phyloP scores from a whole-genome alignment of 148 eudicot species.

The Rhododendron simsii region DNA sequence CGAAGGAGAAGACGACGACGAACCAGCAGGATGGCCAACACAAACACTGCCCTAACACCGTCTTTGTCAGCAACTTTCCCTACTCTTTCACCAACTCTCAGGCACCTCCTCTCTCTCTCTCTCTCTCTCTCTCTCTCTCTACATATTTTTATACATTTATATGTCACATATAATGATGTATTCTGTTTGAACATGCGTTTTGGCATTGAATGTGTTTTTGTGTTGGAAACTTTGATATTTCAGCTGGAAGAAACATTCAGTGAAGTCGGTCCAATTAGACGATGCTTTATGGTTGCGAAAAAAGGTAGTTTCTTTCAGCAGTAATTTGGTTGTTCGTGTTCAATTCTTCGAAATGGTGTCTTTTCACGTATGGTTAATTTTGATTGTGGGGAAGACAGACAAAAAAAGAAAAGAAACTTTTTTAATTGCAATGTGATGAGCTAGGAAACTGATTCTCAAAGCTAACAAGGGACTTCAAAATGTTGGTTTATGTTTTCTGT shows the following conservation, averaged over 20 bases:
- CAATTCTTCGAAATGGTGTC: not conserved
- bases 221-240: not conserved
- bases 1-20: not conserved
- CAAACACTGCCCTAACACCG: slow-evolving; percentile 62
- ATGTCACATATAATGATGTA: not conserved
- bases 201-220: not conserved
- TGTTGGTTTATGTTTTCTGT: not conserved
- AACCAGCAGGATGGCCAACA: slow-evolving; percentile 15
- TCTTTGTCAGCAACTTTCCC: slow-evolving; percentile 48
- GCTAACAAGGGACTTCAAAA: not conserved
- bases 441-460: not conserved
- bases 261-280: slow-evolving; percentile 83
- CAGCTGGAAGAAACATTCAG: slow-evolving; percentile 81
- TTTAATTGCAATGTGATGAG: not conserved
- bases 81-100: slow-evolving; percentile 64
- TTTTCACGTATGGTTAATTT: not conserved
- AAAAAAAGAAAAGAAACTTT: not conserved
- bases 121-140: slow-evolving; percentile 12
- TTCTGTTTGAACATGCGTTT: not conserved
- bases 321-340: not conserved
- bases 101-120: slow-evolving; percentile 22
- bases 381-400: not conserved
- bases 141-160: not conserved
- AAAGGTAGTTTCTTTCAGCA: slow-evolving; percentile 42
- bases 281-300: slow-evolving; percentile 82